Evolutionary conservation across 1,284 basidiomycete species (phyloP).

Genomic region (Cerrena zonata): DNA sequence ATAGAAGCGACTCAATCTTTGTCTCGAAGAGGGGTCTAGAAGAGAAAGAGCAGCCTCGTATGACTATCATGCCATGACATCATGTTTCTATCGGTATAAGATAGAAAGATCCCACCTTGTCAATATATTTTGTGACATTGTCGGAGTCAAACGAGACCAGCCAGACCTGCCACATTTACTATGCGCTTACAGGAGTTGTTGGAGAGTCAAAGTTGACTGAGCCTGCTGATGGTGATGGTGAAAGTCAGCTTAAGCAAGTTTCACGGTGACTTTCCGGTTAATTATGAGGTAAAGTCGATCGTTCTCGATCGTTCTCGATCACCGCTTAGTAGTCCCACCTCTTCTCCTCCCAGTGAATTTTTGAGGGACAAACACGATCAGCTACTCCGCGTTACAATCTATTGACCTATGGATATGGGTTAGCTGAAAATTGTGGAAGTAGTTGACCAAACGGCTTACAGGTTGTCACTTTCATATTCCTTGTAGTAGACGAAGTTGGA

Average conservation of each 20-base stretch:
- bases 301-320: too few relatives aligned
- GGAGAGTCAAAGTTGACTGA: not conserved
- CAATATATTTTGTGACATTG: constrained; percentile 22
- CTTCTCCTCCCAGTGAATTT: too few relatives aligned
- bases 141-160: constrained; percentile 34
- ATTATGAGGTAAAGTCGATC: not conserved
- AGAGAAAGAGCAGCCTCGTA: constrained; percentile 50
- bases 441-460: constrained; percentile 76
- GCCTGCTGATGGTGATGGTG: not conserved
- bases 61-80: constrained; percentile 18
- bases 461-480: constrained; percentile 70
- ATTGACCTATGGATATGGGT: too few relatives aligned
- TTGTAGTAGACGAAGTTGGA: too few relatives aligned
- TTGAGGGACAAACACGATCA: too few relatives aligned
- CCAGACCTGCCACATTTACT: constrained; percentile 45
- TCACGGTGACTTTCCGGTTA: not conserved
- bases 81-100: not conserved
- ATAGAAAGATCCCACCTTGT: constrained; percentile 40
- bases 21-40: constrained; percentile 49
- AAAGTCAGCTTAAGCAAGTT: not conserved
- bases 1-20: constrained; percentile 58
- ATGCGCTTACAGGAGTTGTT: too few relatives aligned
- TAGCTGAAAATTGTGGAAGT: constrained; percentile 93
- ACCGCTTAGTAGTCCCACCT: too few relatives aligned
- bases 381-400: too few relatives aligned